Conservation (phyloP, 2,329 filamentous ascomycete species). For the Diplodia seriata region DNA sequence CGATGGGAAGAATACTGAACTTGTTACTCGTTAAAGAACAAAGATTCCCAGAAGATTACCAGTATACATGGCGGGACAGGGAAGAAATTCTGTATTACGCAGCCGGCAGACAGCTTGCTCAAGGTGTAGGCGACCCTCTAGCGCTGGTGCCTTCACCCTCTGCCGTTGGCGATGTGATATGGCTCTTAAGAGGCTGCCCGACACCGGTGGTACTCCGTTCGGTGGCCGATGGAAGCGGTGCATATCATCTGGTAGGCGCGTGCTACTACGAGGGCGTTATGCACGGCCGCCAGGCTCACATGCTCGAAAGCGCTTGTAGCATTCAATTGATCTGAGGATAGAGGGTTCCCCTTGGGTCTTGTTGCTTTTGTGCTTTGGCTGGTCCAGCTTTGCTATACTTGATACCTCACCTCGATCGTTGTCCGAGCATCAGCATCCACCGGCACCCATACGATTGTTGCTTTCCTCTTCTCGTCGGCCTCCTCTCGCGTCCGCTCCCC, state of each 20-base stretch:
- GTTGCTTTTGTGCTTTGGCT: too few relatives aligned
- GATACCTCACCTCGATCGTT: constrained; percentile 11
- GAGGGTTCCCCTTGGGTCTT: not conserved
- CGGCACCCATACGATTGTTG: constrained; percentile 8
- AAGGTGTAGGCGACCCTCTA: not conserved
- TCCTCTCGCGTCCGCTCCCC: not conserved
- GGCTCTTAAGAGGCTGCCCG: constrained; percentile 4
- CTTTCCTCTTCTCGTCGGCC: not conserved
- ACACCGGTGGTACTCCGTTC: not conserved
- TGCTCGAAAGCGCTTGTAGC: not conserved
- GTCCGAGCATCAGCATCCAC: constrained; percentile 7
- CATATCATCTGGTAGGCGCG: not conserved
- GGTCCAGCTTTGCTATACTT: not conserved
- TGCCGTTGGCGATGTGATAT: not conserved
- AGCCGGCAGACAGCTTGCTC: not conserved
- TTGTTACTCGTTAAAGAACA: not conserved
- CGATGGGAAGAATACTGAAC: not conserved
- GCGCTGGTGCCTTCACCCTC: not conserved
- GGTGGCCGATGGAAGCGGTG: not conserved
- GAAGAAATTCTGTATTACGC: not conserved
- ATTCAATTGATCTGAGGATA: not conserved
- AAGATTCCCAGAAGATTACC: not conserved
- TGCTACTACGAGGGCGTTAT: constrained; percentile 9
- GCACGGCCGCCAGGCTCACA: not conserved
- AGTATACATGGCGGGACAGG: constrained; percentile 11